Evolutionary conservation across 371 early-diverging fungal genomes (phyloP).

Genomic region (Batrachochytrium dendrobatidis): DNA sequence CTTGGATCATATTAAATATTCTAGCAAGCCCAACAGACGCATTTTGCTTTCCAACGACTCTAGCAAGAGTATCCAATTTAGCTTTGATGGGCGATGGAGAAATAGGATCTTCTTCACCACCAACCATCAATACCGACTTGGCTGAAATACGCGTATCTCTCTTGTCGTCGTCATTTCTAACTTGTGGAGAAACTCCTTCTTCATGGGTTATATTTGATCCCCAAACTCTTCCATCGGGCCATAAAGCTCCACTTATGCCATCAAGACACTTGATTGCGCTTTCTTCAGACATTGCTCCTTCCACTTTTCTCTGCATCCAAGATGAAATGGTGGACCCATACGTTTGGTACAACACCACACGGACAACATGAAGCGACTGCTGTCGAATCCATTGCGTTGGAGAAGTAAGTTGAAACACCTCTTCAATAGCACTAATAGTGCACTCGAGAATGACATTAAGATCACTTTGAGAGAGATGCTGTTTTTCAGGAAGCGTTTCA

Average conservation of each 20-base stretch:
- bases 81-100: background rate
- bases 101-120: too few relatives aligned
- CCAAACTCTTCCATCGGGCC: too few relatives aligned
- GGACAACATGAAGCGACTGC: conserved; percentile 29
- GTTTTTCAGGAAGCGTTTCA: background rate
- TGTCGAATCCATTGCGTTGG: conserved; percentile 35
- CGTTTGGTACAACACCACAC: conserved; percentile 26
- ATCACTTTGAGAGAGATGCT: background rate
- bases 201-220: too few relatives aligned
- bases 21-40: conserved; percentile 24
- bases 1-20: conserved; percentile 36
- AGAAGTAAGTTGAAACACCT: conserved; percentile 27
- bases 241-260: background rate
- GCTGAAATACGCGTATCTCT: conserved; percentile 25
- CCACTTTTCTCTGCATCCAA: conserved; percentile 14
- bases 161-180: conserved; percentile 20
- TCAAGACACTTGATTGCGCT: conserved; percentile 18
- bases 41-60: conserved; percentile 26
- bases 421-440: conserved; percentile 28
- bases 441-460: conserved; percentile 31
- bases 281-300: conserved; percentile 10
- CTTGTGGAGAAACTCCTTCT: conserved; percentile 1
- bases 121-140: conserved; percentile 16
- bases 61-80: conserved; percentile 16
- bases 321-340: conserved; percentile 22